Base-by-base conservation (phyloP, 2,329 filamentous ascomycete genomes). In the Capronia americana region DNA sequence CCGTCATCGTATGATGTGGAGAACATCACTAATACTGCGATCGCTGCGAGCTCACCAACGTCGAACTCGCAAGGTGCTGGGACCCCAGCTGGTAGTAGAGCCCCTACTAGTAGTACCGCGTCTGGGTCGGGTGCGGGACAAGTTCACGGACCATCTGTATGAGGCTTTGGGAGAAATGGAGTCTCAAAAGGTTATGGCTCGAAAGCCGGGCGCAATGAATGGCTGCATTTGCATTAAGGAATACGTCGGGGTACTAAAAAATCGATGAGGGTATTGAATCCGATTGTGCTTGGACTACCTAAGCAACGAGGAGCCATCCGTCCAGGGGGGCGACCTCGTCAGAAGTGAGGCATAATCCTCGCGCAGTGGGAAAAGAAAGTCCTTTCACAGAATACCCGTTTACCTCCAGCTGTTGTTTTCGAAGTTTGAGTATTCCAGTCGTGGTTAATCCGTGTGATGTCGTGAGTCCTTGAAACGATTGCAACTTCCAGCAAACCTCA, bases 1-100 rank as follows among this genome's bases (percentile, higher is more conserved):
- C 74, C 76, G 10, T 79, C 79, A 38, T 77, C 77, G 7, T 80
- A 79, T 66, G 78, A 81, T 57, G 53, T 78, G 48, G 80, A 79
- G 64, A 75, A 73, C 38, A 63, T 70, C 34, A 64, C 11, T 23
- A 51, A 51, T 51, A 14, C 20, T 26, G 48, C 24, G 20, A 17
- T 28, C 5, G 48, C 20, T 11, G 4, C 10, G 14, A 12, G 23
- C 20, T 24, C 24, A 26, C 10, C 20, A 26, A 28, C 20, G 6
- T 20, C 20, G 24, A 51, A 51, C 20, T 26, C 24, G 20, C 48
- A 51, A 28, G 20, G n/a, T 51, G 48, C 24, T 51, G 48, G 17
- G 12, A 28, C 20, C 5, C 20, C 24, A 51, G n/a, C 48, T 51
- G 48, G 20, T 11, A 14, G 23, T 23, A 14, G 24, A 24, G 48